Evolutionary conservation across 1,284 basidiomycete species (phyloP), one percentile per base, ranked within the genome.

Genomic region (Trametes sp.): DNA sequence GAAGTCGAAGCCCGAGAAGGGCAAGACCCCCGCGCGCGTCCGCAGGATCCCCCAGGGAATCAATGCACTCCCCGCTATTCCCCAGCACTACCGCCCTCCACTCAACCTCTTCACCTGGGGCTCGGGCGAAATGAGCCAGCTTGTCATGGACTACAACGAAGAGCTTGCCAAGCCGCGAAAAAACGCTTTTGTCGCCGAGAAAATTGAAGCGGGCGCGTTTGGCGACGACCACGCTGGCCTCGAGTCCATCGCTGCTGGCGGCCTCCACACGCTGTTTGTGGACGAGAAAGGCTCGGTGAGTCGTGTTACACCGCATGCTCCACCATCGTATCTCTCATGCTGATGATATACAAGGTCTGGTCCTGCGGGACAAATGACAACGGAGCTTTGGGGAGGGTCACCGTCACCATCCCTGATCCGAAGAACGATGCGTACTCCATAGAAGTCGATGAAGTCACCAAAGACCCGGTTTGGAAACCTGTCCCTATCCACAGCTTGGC

Each of bases 331-430:
- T 46, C 38, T 23, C 38, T 56, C 35, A 63, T 28, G 44, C 24
- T 52, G 51, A 53, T 28, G 2, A 42, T 51, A 58, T 46, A 45
- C 42, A 71, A 94, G 93, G 80, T 94, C 24, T 93, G 92, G 87
- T 90, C 92, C 10, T 96, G 92, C 78, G 95, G 95, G 50, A 89
- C 94, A 66, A 98, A 98, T 75, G 96, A 98, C 74, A 92, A 95
- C 70, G 95, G 93, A 56, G 92, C 94, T 42, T 84, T 98, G 28
- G 96, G 96, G n/a, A 87, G 95, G 61, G 76, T 86, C 62, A 96
- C 94, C 1, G 80, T 83, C 55, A 85, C 90, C 59, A 82, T 92
- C 41, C 84, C 88, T 10, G 87, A 94, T 72, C 87, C 88, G 49
- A 79, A 85, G 26, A 84, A 88, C 54, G 83, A 86, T 8, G 84